These are phyloP conservation scores for Trichoderma atrobrunneum DNA, from an alignment of 2,329 filamentous ascomycete species.

Conservation along the genomic window DNA sequence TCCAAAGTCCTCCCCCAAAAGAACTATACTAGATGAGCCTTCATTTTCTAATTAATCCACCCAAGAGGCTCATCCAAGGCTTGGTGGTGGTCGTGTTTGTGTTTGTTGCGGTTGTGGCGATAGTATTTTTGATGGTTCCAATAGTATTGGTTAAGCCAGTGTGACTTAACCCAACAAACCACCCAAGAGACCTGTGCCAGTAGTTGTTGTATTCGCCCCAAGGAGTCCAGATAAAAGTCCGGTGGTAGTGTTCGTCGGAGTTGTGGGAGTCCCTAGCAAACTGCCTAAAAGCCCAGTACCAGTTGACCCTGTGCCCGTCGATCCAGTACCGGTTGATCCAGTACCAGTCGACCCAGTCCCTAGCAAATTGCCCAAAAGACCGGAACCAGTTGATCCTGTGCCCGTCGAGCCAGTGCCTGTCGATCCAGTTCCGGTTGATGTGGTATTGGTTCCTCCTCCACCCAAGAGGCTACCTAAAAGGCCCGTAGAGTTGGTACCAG, in stretches of 20 bases:
- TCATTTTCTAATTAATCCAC: not conserved
- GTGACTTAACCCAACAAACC: not conserved
- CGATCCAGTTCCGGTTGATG: too few species aligned
- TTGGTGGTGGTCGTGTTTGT: too few species aligned
- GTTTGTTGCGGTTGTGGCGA: not conserved
- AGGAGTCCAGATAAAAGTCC: too few species aligned
- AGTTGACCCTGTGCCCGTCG: too few species aligned
- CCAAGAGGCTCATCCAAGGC: not conserved
- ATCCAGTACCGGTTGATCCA: too few species aligned
- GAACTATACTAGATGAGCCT: not conserved
- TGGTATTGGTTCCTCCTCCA: not conserved
- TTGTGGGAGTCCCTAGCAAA: too few species aligned
- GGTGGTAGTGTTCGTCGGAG: too few species aligned
- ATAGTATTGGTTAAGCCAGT: not conserved
- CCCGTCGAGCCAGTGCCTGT: too few species aligned
- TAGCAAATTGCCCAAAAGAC: too few species aligned
- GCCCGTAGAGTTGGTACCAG: not conserved
- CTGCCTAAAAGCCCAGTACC: too few species aligned
- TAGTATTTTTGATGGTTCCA: not conserved
- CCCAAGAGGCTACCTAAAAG: not conserved
- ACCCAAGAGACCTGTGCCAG: not conserved
- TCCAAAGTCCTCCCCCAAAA: not conserved
- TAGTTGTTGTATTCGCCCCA: not conserved
- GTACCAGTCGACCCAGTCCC: too few species aligned
- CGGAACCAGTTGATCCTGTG: too few species aligned